Evolutionary conservation across 495 filamentous ascomycete genomes (phyloP).

Genomic region (Haplographium delicatum): DNA sequence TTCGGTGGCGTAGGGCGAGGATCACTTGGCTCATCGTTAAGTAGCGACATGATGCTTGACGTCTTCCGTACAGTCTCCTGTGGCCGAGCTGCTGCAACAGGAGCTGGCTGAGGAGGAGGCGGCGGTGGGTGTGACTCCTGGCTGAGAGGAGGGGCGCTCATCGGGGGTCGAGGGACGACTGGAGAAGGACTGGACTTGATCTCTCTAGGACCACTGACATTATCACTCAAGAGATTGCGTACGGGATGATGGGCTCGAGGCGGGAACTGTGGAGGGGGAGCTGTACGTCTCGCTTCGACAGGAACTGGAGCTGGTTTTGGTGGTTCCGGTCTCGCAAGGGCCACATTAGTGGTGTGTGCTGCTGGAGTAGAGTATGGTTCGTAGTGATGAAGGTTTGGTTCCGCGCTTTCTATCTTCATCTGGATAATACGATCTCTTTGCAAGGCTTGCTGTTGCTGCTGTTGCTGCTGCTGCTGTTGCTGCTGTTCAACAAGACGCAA

Average conservation of each 20-base stretch:
- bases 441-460: slow-evolving; percentile 21
- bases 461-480: slow-evolving; percentile 28
- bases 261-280: slow-evolving; percentile 13
- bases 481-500: slow-evolving; percentile 29
- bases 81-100: slow-evolving; percentile 40
- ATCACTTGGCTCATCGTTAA: slow-evolving; percentile 54
- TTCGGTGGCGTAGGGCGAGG: slow-evolving; percentile 43
- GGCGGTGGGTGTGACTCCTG: slow-evolving; percentile 18
- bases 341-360: slow-evolving; percentile 3
- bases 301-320: slow-evolving; percentile 1
- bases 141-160: slow-evolving; percentile 18
- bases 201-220: slow-evolving; percentile 4
- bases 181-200: slow-evolving; percentile 22
- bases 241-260: slow-evolving; percentile 14
- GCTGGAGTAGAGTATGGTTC: slow-evolving; percentile 17
- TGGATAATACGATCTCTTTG: slow-evolving; percentile 18
- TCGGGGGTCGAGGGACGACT: slow-evolving; percentile 12
- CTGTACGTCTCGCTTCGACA: slow-evolving; percentile 12
- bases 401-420: slow-evolving; percentile 21
- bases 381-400: slow-evolving; percentile 17
- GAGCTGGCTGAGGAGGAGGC: slow-evolving; percentile 26
- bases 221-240: slow-evolving; percentile 18
- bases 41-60: slow-evolving; percentile 54
- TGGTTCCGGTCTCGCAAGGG: slow-evolving; percentile 14
- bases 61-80: slow-evolving; percentile 42